A percentile compares a stretch with the other conserved stretches of the same genome.
Evolutionary conservation across 2,329 filamentous ascomycete species (phyloP).

Genomic region (Beauveria pseudobassiana): DNA sequence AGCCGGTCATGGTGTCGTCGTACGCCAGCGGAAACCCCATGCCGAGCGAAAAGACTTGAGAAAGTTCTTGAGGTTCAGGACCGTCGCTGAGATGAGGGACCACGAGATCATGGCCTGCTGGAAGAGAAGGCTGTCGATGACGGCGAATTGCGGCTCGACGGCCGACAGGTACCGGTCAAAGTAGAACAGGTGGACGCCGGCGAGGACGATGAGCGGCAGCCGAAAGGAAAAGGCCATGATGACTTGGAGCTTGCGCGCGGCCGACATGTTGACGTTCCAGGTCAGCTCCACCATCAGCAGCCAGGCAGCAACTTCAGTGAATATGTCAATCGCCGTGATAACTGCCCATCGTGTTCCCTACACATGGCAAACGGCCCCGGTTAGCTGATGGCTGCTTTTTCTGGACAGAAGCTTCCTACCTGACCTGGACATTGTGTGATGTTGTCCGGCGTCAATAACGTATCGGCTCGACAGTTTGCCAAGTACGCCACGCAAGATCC

Average conservation of each 20-base stretch:
- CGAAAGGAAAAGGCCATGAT: constrained; percentile 18
- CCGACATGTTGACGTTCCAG: constrained; percentile 15
- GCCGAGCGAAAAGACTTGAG: constrained; percentile 15
- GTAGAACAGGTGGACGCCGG: constrained; percentile 12
- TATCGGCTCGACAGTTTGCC: constrained; percentile 1
- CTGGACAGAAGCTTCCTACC: not conserved
- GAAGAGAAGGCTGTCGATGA: constrained; percentile 14
- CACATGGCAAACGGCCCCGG: not conserved
- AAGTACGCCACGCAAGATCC: constrained; percentile 7
- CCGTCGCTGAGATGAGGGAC: constrained; percentile 18
- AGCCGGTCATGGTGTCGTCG: constrained; percentile 10
- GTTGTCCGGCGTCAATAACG: constrained; percentile 4
- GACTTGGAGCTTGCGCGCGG: constrained; percentile 14
- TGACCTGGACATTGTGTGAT: constrained; percentile 8
- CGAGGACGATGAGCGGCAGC: constrained; percentile 14
- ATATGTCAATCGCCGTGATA: constrained; percentile 14
- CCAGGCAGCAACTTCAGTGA: constrained; percentile 16
- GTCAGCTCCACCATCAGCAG: constrained; percentile 13
- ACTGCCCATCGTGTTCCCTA: constrained; percentile 12
- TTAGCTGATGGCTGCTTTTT: not conserved
- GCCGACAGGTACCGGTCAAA: constrained; percentile 11
- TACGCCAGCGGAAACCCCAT: constrained; percentile 12
- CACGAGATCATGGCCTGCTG: constrained; percentile 16
- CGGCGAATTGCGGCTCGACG: constrained; percentile 13
- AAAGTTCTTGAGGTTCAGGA: constrained; percentile 19